Percentiles rank a stretch among this genome's conserved stretches.
phyloP scores from a whole-genome alignment of 495 filamentous ascomycete species.

The Tuber magnatum region DNA sequence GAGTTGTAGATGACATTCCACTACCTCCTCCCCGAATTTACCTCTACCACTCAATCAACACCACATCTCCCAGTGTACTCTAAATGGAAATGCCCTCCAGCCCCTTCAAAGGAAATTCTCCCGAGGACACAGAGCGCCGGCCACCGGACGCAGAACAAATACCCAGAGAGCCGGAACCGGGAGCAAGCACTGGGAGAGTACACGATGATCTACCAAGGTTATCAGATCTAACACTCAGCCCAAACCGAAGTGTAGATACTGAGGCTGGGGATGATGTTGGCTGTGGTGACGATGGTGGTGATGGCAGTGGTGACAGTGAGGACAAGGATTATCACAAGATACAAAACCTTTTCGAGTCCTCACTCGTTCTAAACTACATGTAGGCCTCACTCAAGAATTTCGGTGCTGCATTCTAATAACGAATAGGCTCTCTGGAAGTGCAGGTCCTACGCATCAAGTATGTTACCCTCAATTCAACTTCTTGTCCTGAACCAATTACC shows the following conservation, averaged over 20 bases:
- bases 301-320: neutral
- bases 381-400: neutral
- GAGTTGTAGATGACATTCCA: neutral
- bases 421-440: neutral
- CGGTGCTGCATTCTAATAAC: neutral
- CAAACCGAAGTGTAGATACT: neutral
- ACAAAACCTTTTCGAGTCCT: neutral
- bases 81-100: neutral
- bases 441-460: neutral
- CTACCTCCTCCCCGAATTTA: neutral
- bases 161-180: neutral
- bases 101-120: neutral
- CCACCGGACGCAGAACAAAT: neutral
- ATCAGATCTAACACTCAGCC: neutral
- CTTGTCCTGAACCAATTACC: neutral
- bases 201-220: neutral
- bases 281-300: neutral
- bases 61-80: neutral
- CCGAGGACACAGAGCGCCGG: neutral
- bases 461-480: neutral
- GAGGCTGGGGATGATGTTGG: neutral
- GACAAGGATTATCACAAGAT: neutral
- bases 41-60: neutral
- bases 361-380: neutral
- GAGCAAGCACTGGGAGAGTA: neutral